A percentile compares a stretch with the other conserved stretches of the same genome.
phyloP scores from a whole-genome alignment of 139 green algal genomes.

The Haematococcus sp. region DNA sequence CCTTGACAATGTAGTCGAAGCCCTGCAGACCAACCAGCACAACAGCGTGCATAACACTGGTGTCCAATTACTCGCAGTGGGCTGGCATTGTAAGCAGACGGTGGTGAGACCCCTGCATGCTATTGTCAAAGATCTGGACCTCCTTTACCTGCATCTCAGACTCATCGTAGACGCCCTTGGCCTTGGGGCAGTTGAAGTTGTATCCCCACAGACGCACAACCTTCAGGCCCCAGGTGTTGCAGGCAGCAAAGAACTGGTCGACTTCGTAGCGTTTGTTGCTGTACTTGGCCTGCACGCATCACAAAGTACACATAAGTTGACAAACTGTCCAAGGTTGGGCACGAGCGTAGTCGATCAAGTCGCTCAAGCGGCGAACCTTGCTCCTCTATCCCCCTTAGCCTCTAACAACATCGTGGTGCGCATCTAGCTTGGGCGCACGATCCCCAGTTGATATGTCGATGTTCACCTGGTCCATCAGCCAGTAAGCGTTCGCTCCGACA shows the following conservation, averaged over 20 bases:
- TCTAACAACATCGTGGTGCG: too few species aligned
- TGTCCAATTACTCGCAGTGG: too few species aligned
- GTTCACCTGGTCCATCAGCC: not conserved
- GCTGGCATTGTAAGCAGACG: too few species aligned
- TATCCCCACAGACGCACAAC: not conserved
- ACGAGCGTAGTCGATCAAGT: not conserved
- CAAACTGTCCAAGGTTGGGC: not conserved
- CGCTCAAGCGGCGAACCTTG: not conserved
- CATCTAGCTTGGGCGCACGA: too few species aligned
- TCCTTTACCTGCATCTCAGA: not conserved
- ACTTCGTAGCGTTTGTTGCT: too few species aligned
- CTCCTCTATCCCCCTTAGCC: not conserved
- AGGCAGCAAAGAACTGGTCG: too few species aligned
- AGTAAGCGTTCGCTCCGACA: constrained; percentile 3
- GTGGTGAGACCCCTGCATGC: not conserved
- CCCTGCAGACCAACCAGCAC: too few species aligned
- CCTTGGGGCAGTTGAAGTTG: constrained; percentile 7
- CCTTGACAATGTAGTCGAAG: too few species aligned
- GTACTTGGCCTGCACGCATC: not conserved
- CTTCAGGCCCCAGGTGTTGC: not conserved
- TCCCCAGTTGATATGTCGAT: too few species aligned
- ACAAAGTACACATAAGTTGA: not conserved
- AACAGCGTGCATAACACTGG: too few species aligned
- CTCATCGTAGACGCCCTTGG: constrained; percentile 1
- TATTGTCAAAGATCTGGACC: too few species aligned